phyloP scores from a whole-genome alignment of 805 yeast species.

The Candida tammaniensis region DNA sequence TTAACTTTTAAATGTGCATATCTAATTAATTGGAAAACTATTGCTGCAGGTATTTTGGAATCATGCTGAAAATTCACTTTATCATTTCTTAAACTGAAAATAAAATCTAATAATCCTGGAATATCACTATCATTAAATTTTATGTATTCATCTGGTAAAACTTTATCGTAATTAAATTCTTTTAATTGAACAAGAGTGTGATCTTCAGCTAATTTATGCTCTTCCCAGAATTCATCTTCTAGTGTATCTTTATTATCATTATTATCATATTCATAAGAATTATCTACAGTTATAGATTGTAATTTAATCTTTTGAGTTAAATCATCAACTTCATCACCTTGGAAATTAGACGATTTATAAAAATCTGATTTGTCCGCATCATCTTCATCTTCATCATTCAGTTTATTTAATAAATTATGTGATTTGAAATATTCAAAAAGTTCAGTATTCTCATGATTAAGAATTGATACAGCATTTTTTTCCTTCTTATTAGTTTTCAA shows the following conservation, averaged over 20 bases:
- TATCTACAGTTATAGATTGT: slow-evolving; percentile 26
- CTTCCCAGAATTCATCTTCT: slow-evolving; percentile 18
- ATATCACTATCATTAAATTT: slow-evolving; percentile 59
- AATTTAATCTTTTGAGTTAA: slow-evolving; percentile 31
- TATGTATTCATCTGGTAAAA: slow-evolving; percentile 57
- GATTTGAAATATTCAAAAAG: slow-evolving; percentile 56
- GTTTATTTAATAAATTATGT: slow-evolving; percentile 38
- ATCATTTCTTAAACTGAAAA: slow-evolving; percentile 44
- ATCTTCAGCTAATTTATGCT: slow-evolving; percentile 29
- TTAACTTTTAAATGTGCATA: slow-evolving; percentile 59
- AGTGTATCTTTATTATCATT: slow-evolving; percentile 13
- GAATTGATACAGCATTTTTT: slow-evolving; percentile 56
- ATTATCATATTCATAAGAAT: slow-evolving; percentile 10
- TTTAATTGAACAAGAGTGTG: slow-evolving; percentile 24
- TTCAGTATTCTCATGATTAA: slow-evolving; percentile 50
- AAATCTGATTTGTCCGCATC: too few species aligned
- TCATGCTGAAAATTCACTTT: slow-evolving; percentile 39
- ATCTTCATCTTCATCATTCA: slow-evolving; percentile 12
- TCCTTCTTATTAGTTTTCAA: slow-evolving; percentile 29
- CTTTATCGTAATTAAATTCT: slow-evolving; percentile 55
- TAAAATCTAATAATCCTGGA: slow-evolving; percentile 47
- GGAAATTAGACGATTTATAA: slow-evolving; percentile 19
- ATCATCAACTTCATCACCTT: slow-evolving; percentile 24
- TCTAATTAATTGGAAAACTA: slow-evolving; percentile 66
- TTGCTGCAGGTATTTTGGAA: slow-evolving; percentile 63